These are phyloP conservation scores for Hypomontagnella submonticulosa DNA, from an alignment of 495 filamentous ascomycete genomes.

Conservation along the genomic window DNA sequence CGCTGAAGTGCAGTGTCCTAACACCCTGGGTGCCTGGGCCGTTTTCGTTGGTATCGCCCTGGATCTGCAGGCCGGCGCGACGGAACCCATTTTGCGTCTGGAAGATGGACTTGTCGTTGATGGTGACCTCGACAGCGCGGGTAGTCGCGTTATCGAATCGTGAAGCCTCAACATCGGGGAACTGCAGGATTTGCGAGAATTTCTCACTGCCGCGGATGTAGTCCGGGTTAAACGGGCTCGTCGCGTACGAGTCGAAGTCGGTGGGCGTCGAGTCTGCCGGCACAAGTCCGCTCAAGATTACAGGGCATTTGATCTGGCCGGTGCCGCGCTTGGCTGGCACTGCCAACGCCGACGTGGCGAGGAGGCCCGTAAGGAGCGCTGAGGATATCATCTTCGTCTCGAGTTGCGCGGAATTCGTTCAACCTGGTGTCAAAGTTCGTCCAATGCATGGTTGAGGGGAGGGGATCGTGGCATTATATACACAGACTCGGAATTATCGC, in stretches of 20 bases:
- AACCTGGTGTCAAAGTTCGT: not conserved
- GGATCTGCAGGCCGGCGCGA: constrained; percentile 63
- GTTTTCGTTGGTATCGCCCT: constrained; percentile 58
- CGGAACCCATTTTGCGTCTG: constrained; percentile 66
- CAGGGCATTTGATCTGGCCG: constrained; percentile 54
- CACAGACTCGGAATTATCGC: not conserved
- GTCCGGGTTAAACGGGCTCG: constrained; percentile 58
- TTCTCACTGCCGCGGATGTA: constrained; percentile 60
- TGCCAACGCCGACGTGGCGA: constrained; percentile 34
- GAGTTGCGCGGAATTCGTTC: not conserved
- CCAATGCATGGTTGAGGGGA: not conserved
- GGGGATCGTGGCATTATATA: constrained; percentile 26
- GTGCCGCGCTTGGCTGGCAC: constrained; percentile 39
- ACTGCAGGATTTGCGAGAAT: constrained; percentile 59
- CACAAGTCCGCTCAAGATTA: constrained; percentile 60
- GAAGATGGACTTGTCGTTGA: constrained; percentile 65
- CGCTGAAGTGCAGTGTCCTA: constrained; percentile 66
- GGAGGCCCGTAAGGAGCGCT: constrained; percentile 34
- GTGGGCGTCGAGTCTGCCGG: constrained; percentile 39
- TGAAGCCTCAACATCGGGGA: constrained; percentile 50
- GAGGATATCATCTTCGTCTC: constrained; percentile 40
- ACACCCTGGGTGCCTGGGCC: constrained; percentile 59
- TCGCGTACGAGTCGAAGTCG: constrained; percentile 57
- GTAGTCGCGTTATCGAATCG: constrained; percentile 56
- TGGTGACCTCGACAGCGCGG: constrained; percentile 60